Evolutionary conservation across 805 yeast genomes (phyloP).

Genomic region (Lachancea mirantina): DNA sequence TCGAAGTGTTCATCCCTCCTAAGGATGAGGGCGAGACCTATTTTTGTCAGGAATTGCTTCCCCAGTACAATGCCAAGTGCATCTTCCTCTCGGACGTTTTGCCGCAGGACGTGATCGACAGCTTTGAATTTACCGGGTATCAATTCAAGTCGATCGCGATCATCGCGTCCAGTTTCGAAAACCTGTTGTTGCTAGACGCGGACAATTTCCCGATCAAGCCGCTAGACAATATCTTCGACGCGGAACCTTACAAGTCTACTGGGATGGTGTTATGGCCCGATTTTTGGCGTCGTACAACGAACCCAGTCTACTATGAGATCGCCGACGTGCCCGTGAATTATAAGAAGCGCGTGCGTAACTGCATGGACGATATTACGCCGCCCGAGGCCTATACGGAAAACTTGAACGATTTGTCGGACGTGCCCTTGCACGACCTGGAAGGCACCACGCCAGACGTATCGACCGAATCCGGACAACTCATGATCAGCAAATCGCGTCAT

Average conservation of each 20-base stretch:
- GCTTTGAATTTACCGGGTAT: constrained; percentile 43
- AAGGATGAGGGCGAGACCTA: constrained; percentile 64
- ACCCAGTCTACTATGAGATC: constrained; percentile 53
- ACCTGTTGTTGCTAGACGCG: constrained; percentile 66
- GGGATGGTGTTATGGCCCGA: constrained; percentile 72
- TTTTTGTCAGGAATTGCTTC: constrained; percentile 58
- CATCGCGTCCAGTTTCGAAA: constrained; percentile 68
- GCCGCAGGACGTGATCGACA: constrained; percentile 38
- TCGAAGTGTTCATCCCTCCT: constrained; percentile 75
- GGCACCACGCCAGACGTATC: constrained; percentile 63
- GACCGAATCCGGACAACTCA: constrained; percentile 62
- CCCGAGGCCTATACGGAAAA: constrained; percentile 8
- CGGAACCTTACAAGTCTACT: constrained; percentile 38
- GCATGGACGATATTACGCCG: constrained; percentile 21
- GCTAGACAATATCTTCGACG: constrained; percentile 39
- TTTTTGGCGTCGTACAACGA: constrained; percentile 63
- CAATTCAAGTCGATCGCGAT: constrained; percentile 70
- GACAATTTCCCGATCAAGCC: constrained; percentile 54
- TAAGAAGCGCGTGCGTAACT: constrained; percentile 30
- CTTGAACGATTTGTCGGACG: constrained; percentile 15
- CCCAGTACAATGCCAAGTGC: constrained; percentile 58
- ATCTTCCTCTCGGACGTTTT: constrained; percentile 44
- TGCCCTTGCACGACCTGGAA: constrained; percentile 52
- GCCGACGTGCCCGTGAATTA: constrained; percentile 35
- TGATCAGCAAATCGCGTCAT: constrained; percentile 55